Evolutionary conservation across 768 basidiomycete species (phyloP), one percentile per base, ranked within the genome.

Genomic region (Mycena chlorophos): DNA sequence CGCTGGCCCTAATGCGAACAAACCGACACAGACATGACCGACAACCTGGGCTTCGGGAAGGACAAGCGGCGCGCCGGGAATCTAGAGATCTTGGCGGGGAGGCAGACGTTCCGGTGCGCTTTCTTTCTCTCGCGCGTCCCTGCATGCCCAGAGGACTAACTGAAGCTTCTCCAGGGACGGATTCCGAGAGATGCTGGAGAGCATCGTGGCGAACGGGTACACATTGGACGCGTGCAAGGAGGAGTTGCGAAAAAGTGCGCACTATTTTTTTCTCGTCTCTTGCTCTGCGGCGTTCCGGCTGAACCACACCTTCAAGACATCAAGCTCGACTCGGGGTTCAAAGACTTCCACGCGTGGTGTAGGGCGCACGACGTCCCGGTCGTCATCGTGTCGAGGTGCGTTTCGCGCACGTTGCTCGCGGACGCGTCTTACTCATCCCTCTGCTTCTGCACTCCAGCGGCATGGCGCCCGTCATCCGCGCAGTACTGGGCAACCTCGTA

Each of bases 391-490:
- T 97, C 95, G 4, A 93, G 90, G 91, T 90, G 31, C 1, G 60
- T 22, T 55, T 54, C 14, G 10, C 14, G 22, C 29, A 27, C 63
- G 56, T 25, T 25, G 47, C 30, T 50, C 52, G 23, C 31, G n/a
- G 26, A 37, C 22, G 16, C 48, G 23, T 31, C 48, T 45, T 29
- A 13, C 31, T 13, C 45, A 23, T 6, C 20, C 20, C 12, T 26
- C 6, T 6, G 31, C 31, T 8, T 8, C 31, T 17, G 31, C 10
- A 34, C 31, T 34, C 13, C 66, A 94, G 91, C 61, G 95, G 94
- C 22, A 97, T 97, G 94, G 87, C 86, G 10, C 94, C 95, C 13
- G 82, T 91, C 61, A 98, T 99, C 63, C 89, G 92, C 38, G 91
- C 91, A 0, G 89, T 97, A 4, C 80, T 98, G n/a, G 83, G 85